These are phyloP conservation scores for Pseudotulostoma volvatum DNA, from an alignment of 495 filamentous ascomycete genomes.

Conservation along the genomic window DNA sequence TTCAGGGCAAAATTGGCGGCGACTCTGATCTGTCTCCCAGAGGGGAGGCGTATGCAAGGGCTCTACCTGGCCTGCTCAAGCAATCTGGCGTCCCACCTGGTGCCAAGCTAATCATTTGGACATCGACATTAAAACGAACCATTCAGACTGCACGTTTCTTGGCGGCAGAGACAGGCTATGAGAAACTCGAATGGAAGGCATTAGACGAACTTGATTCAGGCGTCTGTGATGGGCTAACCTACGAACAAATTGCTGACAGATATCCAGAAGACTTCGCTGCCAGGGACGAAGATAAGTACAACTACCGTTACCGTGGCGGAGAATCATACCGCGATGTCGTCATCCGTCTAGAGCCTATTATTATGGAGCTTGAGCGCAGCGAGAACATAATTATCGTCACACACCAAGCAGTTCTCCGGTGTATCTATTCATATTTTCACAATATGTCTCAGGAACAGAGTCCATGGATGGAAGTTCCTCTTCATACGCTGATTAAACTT, in stretches of 20 bases:
- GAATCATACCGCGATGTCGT: conserved; percentile 97
- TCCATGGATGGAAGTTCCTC: conserved; percentile 94
- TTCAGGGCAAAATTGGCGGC: conserved; percentile 76
- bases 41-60: conserved; percentile 69
- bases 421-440: conserved; percentile 98
- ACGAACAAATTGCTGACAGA: conserved; percentile 73
- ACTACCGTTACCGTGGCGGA: conserved; percentile 94
- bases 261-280: conserved; percentile 92
- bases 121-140: conserved; percentile 82
- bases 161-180: conserved; percentile 44
- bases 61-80: conserved; percentile 63
- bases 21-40: conserved; percentile 77
- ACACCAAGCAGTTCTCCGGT: conserved; percentile 88
- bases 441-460: conserved; percentile 80
- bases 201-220: conserved; percentile 93
- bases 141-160: conserved; percentile 80
- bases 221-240: conserved; percentile 90
- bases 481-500: conserved; percentile 91
- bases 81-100: conserved; percentile 60
- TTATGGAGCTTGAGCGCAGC: conserved; percentile 93
- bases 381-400: conserved; percentile 98
- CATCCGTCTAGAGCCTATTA: conserved; percentile 93
- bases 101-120: conserved; percentile 87
- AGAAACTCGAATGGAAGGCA: conserved; percentile 95
- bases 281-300: conserved; percentile 95